Evolutionary conservation across 495 filamentous ascomycete species (phyloP), one percentile per base, ranked within the genome.

Genomic region (Xylaria intraflava): DNA sequence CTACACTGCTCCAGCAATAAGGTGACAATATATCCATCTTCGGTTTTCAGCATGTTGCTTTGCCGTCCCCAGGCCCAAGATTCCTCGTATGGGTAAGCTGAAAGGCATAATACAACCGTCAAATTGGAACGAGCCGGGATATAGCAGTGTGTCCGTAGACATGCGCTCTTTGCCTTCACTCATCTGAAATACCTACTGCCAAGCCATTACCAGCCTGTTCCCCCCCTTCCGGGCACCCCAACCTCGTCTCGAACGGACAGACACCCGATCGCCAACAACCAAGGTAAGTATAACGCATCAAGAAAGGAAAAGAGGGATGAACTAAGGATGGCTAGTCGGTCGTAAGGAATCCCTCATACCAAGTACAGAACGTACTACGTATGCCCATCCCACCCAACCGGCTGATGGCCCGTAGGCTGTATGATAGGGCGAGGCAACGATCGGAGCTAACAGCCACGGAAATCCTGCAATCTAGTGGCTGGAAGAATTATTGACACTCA

Each of bases 401-500:
- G 31, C 31, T 35, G 31, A 35, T 35, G 31, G 10, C n/a, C n/a
- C n/a, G n/a, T n/a, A 12, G 14, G 31, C 14, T 12, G 3, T 35
- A 12, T 11, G 7, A 35, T 17, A 2, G 35, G 14, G 35, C 4
- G 35, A 38, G 14, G 35, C 35, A 38, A 38, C 17, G 16, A 38
- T 38, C 35, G n/a, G 35, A 17, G 35, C n/a, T 19, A 38, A 5
- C 16, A 39, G 12, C 31, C 42, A 27, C n/a, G 10, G 29, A 33
- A 59, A 47, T 57, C 39, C 53, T 31, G 40, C 46, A 56, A 51
- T 53, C 52, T 29, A 61, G 55, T 59, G 53, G 52, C 61, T 59
- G 63, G 63, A 64, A 64, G 27, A 66, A 64, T 66, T 66, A 61
- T 51, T 46, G 33, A 46, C 55, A n/a, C 43, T 51, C 19, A 20